Evolutionary conservation across 139 green algal genomes (phyloP).

Genomic region (Chlorella sp.): DNA sequence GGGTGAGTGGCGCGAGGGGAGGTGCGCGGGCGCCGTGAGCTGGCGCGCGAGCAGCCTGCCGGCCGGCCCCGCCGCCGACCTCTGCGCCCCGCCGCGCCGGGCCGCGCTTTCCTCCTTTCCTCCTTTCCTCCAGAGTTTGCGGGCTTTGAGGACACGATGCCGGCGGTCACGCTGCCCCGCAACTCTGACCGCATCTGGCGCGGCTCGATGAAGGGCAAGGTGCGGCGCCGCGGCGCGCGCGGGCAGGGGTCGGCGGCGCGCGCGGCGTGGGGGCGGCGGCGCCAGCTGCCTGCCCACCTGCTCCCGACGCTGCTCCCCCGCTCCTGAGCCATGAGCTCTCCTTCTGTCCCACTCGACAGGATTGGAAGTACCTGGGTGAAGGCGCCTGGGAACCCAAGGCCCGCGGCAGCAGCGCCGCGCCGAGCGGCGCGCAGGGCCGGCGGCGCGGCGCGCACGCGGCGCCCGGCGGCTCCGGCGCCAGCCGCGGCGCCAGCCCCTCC

Average conservation of each 20-base stretch:
- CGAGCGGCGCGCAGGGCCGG: neutral
- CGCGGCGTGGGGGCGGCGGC: neutral
- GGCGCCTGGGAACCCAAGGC: slow-evolving; percentile 77
- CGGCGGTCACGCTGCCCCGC: slow-evolving; percentile 56
- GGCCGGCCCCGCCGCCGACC: too few species aligned
- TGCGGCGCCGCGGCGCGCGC: neutral
- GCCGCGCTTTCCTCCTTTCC: neutral
- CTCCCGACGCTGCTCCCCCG: neutral
- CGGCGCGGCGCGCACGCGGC: too few species aligned
- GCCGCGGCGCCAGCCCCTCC: too few species aligned
- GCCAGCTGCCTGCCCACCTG: neutral
- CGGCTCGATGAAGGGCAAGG: slow-evolving; percentile 76
- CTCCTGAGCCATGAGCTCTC: neutral
- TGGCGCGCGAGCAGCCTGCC: neutral
- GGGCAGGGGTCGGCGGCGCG: neutral
- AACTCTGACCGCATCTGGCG: slow-evolving; percentile 72
- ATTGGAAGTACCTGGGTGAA: slow-evolving; percentile 76
- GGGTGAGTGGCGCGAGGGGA: slow-evolving; percentile 22
- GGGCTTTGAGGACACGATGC: slow-evolving; percentile 46
- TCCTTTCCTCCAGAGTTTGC: slow-evolving; percentile 48
- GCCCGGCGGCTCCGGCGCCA: too few species aligned
- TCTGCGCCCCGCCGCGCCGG: too few species aligned
- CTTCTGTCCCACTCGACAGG: slow-evolving; percentile 13
- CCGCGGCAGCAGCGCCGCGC: neutral
- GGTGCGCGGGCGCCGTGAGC: neutral